Conservation (phyloP, 129 eudicot genomes). For the Helianthus annuus region DNA sequence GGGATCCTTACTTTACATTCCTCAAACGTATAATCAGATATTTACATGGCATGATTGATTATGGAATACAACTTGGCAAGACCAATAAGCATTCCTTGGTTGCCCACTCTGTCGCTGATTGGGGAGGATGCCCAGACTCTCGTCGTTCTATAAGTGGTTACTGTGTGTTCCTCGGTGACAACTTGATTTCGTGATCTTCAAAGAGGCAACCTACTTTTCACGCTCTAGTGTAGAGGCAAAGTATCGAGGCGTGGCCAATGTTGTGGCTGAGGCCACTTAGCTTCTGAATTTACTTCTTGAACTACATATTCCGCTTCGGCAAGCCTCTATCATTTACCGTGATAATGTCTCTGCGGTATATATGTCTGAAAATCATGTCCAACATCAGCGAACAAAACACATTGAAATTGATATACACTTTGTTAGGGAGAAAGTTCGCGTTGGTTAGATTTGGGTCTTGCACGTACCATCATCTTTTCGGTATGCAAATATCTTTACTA, state of each 20-base stretch:
- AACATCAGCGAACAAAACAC: no score
- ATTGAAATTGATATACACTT: no score
- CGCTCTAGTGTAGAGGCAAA: neutral
- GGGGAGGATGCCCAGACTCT: neutral
- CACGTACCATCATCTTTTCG: no score
- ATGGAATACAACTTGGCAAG: no score
- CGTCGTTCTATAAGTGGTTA: neutral
- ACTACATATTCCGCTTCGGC: neutral
- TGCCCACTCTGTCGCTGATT: neutral
- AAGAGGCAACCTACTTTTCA: neutral
- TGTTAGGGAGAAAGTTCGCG: no score
- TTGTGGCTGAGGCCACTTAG: neutral
- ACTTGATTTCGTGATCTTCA: neutral
- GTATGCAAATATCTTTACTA: no score
- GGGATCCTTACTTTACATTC: no score
- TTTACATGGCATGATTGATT: no score
- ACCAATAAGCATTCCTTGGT: no score
- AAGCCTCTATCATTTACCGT: neutral
- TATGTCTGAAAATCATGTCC: neutral
- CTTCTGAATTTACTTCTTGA: neutral
- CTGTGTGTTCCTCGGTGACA: neutral
- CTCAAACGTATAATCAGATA: no score
- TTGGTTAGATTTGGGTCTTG: no score
- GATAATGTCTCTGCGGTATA: neutral
- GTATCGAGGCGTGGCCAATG: neutral